Evolutionary conservation across 768 basidiomycete species (phyloP).

Genomic region (Trametes maxima): DNA sequence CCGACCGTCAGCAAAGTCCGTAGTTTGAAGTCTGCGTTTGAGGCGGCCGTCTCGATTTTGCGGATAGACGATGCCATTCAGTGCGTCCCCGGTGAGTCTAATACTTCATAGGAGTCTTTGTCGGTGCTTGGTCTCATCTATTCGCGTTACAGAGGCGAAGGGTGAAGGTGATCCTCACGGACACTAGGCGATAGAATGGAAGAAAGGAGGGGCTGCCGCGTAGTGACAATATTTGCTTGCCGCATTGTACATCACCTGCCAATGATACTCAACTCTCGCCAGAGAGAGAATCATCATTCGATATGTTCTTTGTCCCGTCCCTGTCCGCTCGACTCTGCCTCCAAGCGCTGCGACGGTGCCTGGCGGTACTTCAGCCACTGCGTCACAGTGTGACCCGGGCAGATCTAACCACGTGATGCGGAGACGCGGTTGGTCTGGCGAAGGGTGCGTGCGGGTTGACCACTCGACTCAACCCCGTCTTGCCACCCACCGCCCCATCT

Average conservation of each 20-base stretch:
- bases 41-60: conserved; percentile 92
- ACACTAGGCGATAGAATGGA: conserved; percentile 46
- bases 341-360: not conserved
- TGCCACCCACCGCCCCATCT: conserved; percentile 9
- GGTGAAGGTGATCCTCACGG: conserved; percentile 74
- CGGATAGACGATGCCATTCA: conserved; percentile 97
- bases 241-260: conserved; percentile 22
- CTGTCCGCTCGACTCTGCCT: not conserved
- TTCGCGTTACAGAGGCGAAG: conserved; percentile 60
- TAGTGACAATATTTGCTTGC: conserved; percentile 4
- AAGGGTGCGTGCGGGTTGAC: conserved; percentile 13
- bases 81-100: conserved; percentile 81
- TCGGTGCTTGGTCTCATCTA: not conserved
- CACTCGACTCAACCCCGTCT: conserved; percentile 3
- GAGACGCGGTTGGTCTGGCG: conserved; percentile 18
- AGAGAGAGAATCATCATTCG: not conserved
- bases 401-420: conserved; percentile 7
- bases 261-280: conserved; percentile 13
- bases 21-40: conserved; percentile 95
- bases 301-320: not conserved
- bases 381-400: conserved; percentile 10
- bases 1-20: conserved; percentile 97
- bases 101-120: conserved; percentile 1
- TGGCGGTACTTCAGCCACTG: conserved; percentile 5
- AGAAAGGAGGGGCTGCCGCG: conserved; percentile 13